Base-by-base conservation (phyloP, 2,329 filamentous ascomycete species). In the Colletotrichum tropicicola region DNA sequence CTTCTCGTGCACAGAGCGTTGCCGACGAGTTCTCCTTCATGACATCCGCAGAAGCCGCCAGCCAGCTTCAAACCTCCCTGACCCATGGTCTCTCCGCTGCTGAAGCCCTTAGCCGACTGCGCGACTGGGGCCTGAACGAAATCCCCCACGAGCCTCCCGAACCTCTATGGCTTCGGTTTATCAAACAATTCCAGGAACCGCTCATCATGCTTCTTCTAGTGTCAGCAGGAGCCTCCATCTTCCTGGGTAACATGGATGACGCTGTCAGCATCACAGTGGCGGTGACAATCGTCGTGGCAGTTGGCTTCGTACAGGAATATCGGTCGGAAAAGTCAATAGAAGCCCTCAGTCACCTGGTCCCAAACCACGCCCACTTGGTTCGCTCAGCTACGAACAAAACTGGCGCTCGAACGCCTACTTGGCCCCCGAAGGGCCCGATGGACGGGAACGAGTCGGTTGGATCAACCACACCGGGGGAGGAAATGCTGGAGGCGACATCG, bases 291-390 rank as follows among this genome's bases (percentile, higher is more conserved):
- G 96, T 99, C 6, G 94, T 99, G 23, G 92, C 91, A 0, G 96
- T 99, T 43, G 96, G 95, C 2, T 99, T 99, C 71, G 89, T 98
- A 55, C 96, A 99, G 76, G 96, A 99, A 79, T 99, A 99, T 77
- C 87, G 96, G 64, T 98, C 96, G 7, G 96, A 99, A 76, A 97
- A 99, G 79, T 98, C 95, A 3, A 89, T 99, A 69, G 96, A 99
- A 78, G 96, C 96, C 19, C 83, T 99, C 70, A 98, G 92, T 74
- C 93, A 96, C 72, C 83, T 99, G 25, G 95, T 99, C 0, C 97
- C 96, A 27, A 97, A 98, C 76, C 93, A 94, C 75, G 96, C 97
- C 28, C 94, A 99, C 79, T 84, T 98, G n/a, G 93, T 99, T 65
- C 90, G 97, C 67, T 84, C 85, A 30, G 76, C 82, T 41, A 63